Evolutionary conservation across 2,329 filamentous ascomycete genomes (phyloP), one percentile per base, ranked within the genome.

Genomic region (Pyrenochaeta sp.): DNA sequence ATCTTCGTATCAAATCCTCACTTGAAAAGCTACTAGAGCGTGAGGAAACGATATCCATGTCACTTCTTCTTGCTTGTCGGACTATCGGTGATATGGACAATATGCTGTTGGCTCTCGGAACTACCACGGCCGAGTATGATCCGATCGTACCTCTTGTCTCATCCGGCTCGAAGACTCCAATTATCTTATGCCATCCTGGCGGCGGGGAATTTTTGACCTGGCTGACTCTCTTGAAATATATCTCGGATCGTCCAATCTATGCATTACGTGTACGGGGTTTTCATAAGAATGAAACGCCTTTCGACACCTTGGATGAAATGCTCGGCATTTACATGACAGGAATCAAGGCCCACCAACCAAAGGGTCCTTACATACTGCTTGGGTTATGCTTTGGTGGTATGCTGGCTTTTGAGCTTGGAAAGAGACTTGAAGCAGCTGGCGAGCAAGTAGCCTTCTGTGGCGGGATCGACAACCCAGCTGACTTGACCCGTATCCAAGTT

Each of bases 311-410:
- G 12, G 47, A 61, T 0, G 80, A 85, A 44, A 65, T 73, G 1
- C 67, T 82, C 2, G 53, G 64, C 1, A 75, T 64, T 0, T 85
- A 85, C 60, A 56, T 70, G 9, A 36, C 49, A 0, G 75, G 76
- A 0, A 78, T 85, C 42, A 75, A 74, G 14, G 21, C 48, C 3
- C 55, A 53, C 1, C 83, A 85, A 51, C 82, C 82, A 0, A 15
- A 67, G 0, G 82, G 83, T 0, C 82, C 82, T 0, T 85, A 85
- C 56, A 78, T 78, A 0, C 60, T 85, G 0, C 78, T 79, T 0
- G 83, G 83, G 0, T 84, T 84, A 57, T 80, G 75, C 10, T 40
- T 12, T 15, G 21, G 21, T 9, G 14, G 20, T 14, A 11, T 37
- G 10, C 17, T 17, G 10, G 21, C 45, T 18, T 27, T 31, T 44